Evolutionary conservation across 805 yeast species (phyloP), one percentile per base, ranked within the genome.

Genomic region (Candida parachauliodes): DNA sequence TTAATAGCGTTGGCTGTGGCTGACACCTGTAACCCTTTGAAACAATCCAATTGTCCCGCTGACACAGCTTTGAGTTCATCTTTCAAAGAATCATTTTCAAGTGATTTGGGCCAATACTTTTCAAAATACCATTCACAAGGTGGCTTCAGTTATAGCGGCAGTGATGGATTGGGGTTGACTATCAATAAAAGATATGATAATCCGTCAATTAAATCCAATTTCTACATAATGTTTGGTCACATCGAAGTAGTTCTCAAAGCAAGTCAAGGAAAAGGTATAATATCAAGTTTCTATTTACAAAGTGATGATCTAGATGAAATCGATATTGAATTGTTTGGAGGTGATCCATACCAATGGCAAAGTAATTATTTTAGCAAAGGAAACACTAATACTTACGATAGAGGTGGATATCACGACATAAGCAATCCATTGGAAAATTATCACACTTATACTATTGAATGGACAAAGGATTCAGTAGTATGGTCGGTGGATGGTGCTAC

Each of bases 191-290:
- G 81, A 48, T 80, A 68, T 42, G 93, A 87, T 55, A 83, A 85
- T 54, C 96, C 96, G 3, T 74, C 88, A 5, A 61, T 88, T 39
- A 72, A 70, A 47, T 86, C 95, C 4, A 74, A 81, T 45, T 87
- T 83, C 57, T 87, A 87, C 63, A 76, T 89, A 49, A 85, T 88
- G 93, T 89, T 81, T 59, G 97, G 97, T 41, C 79, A 79, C 46
- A 76, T 88, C 21, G 94, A 85, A 57, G 88, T 79, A 5, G 69
- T 68, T 1, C 57, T 84, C 43, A 72, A 81, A 55, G 84, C 89
- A 12, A 89, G 94, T 3, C 64, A 74, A 11, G 96, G 96, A 18
- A 60, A 59, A 14, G 96, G 96, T 44, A 72, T 89, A 28, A 77
- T 88, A 10, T 83, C 96, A 0, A 81, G 93, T 2, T 77, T 88